Evolutionary conservation across 805 yeast genomes (phyloP), one percentile per base, ranked within the genome.

Genomic region (Lachancea thermotolerans): DNA sequence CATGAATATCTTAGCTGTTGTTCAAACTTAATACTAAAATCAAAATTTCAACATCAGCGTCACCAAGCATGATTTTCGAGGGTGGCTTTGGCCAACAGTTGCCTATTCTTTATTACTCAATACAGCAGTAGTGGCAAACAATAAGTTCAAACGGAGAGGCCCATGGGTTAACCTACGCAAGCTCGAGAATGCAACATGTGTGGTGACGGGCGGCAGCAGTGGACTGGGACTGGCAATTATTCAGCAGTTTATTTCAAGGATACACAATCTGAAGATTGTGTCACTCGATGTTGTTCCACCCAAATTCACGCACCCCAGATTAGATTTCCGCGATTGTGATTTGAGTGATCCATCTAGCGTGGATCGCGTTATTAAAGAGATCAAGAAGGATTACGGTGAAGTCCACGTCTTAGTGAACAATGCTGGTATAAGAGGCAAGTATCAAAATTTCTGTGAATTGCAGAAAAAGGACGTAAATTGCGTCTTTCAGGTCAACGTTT

Each of bases 321-420:
- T 78, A 6, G 51, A 59, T 7, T 82, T 75, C 55, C 72, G 71
- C 44, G 46, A 64, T 32, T 86, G 96, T 60, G 95, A 90, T 62
- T 80, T 90, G n/a, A 65, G 82, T 33, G 60, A 75, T 45, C 52
- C 70, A 10, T 51, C 55, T 1, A 69, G 70, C 10, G 72, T 86
- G 6, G 52, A 60, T 12, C 52, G 54, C 1, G 58, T 66, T 12
- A 72, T 78, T 10, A 58, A 59, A 5, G 44, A 38, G 6, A 75
- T 87, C 18, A 58, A 58, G 25, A 37, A 54, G 21, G 68, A 72
- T 29, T 54, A 77, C 3, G 32, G 35, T 0, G 57, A 55, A 0
- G 80, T 85, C 1, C 74, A 89, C 0, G 68, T 87, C 1, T 66
- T 90, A 11, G 71, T 90, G 41, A 89, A 88, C 61, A 90, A 89